These are phyloP conservation scores for Sutorius eximius DNA, from an alignment of 1,284 basidiomycete genomes.

Conservation along the genomic window DNA sequence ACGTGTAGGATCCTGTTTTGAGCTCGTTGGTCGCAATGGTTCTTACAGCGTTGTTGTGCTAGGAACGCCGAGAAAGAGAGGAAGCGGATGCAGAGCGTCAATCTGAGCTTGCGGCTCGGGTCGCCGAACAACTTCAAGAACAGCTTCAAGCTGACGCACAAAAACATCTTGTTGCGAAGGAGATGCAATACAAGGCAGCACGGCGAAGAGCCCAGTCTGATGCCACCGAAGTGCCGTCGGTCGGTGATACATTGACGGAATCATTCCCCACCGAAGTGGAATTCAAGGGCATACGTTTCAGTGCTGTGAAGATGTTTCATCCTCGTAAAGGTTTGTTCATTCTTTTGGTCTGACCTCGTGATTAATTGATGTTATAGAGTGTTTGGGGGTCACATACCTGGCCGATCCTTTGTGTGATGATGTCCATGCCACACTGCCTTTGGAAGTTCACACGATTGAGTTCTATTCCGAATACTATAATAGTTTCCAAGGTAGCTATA, in stretches of 20 bases:
- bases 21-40: neutral
- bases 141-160: constrained; percentile 62
- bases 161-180: constrained; percentile 51
- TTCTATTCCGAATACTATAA: constrained; percentile 70
- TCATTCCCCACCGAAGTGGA: constrained; percentile 58
- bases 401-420: constrained; percentile 74
- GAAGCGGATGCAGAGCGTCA: constrained; percentile 53
- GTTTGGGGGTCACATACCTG: constrained; percentile 62
- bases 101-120: constrained; percentile 46
- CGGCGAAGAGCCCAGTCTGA: constrained; percentile 65
- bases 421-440: constrained; percentile 49
- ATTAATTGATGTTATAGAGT: constrained; percentile 41
- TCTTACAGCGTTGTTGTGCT: constrained; percentile 5
- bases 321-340: constrained; percentile 55
- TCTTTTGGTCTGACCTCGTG: neutral
- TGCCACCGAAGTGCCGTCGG: constrained; percentile 58
- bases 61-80: constrained; percentile 40
- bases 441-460: constrained; percentile 65
- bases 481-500: constrained; percentile 53
- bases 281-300: constrained; percentile 58
- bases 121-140: constrained; percentile 57
- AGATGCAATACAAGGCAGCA: constrained; percentile 51
- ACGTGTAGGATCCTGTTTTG: constrained; percentile 39
- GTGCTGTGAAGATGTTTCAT: constrained; percentile 67
- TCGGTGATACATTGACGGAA: constrained; percentile 57